Evolutionary conservation across 208 protist genomes (phyloP).

Genomic region (Trypanosoma scelopori): DNA sequence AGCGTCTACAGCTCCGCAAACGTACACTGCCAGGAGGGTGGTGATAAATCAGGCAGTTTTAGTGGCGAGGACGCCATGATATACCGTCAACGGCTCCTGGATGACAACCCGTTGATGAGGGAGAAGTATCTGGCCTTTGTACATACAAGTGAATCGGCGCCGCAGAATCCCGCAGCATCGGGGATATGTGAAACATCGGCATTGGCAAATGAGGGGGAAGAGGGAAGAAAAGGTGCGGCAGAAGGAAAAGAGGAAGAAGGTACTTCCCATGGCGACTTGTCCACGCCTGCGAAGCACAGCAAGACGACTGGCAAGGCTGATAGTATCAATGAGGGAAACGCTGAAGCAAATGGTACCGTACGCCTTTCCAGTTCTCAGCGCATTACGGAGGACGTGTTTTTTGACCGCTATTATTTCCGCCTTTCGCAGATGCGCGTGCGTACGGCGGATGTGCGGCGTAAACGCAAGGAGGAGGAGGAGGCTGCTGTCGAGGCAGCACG

Average conservation of each 20-base stretch:
- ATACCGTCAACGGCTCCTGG: slow-evolving; percentile 59
- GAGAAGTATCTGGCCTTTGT: slow-evolving; percentile 64
- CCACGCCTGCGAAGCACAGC: not conserved
- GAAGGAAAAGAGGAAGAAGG: not conserved
- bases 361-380: slow-evolving; percentile 3
- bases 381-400: slow-evolving; percentile 70
- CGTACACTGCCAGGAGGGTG: not conserved
- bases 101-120: slow-evolving; percentile 57
- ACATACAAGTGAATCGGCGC: not conserved
- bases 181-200: not conserved
- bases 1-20: slow-evolving; percentile 55
- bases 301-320: not conserved
- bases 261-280: not conserved
- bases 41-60: not conserved
- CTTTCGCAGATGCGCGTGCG: slow-evolving; percentile 66
- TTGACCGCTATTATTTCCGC: slow-evolving; percentile 86
- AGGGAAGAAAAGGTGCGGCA: not conserved
- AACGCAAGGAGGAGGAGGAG: slow-evolving; percentile 11
- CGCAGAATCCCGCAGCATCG: not conserved
- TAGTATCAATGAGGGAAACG: not conserved
- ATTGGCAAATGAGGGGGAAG: not conserved
- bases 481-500: not conserved
- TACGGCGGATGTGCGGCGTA: slow-evolving; percentile 30
- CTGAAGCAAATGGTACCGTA: not conserved
- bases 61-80: slow-evolving; percentile 24